Evolutionary conservation across 164 flowering plant species (phyloP), one percentile per base, ranked within the genome.

Genomic region (Vitis labrusca): DNA sequence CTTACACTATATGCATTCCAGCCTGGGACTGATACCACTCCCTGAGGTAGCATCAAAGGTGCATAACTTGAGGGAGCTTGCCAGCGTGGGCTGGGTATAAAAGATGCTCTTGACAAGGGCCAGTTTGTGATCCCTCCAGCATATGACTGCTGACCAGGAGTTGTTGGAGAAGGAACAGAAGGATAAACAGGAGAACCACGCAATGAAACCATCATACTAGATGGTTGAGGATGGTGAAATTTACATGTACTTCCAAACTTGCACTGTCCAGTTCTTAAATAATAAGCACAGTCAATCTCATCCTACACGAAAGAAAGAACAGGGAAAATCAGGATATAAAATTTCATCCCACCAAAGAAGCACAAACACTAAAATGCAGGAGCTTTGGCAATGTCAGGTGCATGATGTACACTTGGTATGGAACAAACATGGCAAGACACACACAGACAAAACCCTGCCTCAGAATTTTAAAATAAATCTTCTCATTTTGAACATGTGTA

Each of bases 211-310:
- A 89, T 83, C 80, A 87, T 63, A 73, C 82, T 91, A 50, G 93
- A 84, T 67, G 97, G 98, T 70, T 89, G 97, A 71, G 99, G 99
- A 77, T 95, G 99, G 77, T 95, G 88, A 81, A 86, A 95, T 83
- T 93, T 95, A 80, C 99, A 95, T 59, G 97, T 93, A 80, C 77
- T 74, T 27, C 97, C 98, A 79, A 91, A 95, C 74, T 93, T 95
- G 80, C 99, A 95, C 64, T 86, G 92, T 69, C 99, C 98, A 62
- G 98, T 95, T 84, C 97, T 87, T 80, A 93, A 74, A 86, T 91
- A 95, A 75, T 95, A 95, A 30, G 97, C 85, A 79, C 99, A 95
- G 76, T 93, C 97, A 55, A 62, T 71, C 79, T 95, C 98, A 81
- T 85, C 85, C 99, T 95, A 88, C 72, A 81, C 1, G 16, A 50